Evolutionary conservation across 345 rosid species (phyloP).

Genomic region (Pugionium dolabratum): DNA sequence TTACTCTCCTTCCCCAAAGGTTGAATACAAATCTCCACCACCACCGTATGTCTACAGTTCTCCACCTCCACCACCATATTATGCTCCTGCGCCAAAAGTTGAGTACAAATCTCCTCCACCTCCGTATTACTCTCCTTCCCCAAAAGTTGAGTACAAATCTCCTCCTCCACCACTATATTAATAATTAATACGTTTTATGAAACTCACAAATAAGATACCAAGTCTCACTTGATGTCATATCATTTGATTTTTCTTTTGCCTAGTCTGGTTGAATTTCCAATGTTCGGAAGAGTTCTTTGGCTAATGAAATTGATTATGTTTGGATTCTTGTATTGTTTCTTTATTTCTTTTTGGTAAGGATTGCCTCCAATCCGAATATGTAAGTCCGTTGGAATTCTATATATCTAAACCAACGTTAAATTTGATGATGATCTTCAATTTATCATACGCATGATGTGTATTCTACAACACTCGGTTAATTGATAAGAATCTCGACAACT

Average conservation of each 20-base stretch:
- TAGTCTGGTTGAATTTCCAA: background rate
- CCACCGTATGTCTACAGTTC: background rate
- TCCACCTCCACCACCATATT: conserved; percentile 11
- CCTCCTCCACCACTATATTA: conserved; percentile 13
- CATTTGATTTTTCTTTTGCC: background rate
- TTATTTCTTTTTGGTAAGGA: background rate
- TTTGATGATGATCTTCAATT: background rate
- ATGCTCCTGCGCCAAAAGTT: background rate
- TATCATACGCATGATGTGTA: background rate
- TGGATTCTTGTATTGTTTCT: conserved; percentile 5
- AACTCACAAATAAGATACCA: conserved; percentile 9
- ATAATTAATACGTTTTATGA: background rate
- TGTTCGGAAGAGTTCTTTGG: conserved; percentile 1
- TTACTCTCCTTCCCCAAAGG: background rate
- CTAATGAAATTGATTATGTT: conserved; percentile 8
- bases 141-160: conserved; percentile 10
- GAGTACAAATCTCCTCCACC: conserved; percentile 14
- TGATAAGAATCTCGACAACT: background rate
- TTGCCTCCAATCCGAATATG: background rate
- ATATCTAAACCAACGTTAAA: background rate
- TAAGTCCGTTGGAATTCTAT: conserved; percentile 16
- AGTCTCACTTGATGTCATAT: background rate
- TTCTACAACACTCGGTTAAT: background rate
- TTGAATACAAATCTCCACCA: too few species aligned
- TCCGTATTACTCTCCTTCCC: background rate